Base-by-base conservation (phyloP, 805 yeast species). In the Starmerella apis region DNA sequence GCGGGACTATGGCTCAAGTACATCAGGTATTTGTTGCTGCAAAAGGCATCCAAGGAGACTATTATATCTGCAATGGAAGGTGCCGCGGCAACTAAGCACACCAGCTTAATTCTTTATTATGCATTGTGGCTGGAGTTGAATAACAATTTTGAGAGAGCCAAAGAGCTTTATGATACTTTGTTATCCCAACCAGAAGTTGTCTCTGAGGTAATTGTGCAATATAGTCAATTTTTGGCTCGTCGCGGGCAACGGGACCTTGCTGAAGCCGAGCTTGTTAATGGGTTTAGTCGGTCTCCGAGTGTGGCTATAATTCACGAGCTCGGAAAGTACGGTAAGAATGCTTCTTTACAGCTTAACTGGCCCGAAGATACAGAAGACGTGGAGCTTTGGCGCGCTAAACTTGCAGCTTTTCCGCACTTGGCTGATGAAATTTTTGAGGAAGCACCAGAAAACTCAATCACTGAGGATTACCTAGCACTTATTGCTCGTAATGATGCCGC, bases 1-100 rank as follows among this genome's bases (percentile, higher is more conserved):
- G 78, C 77, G 28, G 68, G 68, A 14, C 62, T 86, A 18, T 90
- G 97, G 97, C 59, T 78, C 16, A 73, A 73, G 48, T 88, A 83
- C 61, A 51, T 77, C 7, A 65, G 74, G 2, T 86, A 80, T 74
- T 59, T 77, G 23, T 64, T 74, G 20, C 58, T 53, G 47, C 58
- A 60, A 2, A 60, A 59, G 4, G 33, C 39, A 11, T 4, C n/a
- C 14, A 20, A n/a, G 22, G 28, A 9, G 14, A 45, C 33, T 3
- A 22, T 37, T 3, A 20, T 36, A 55, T 20, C 52, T 61, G 4
- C 69, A 65, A 4, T 49, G 56, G 13, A 63, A 60, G 14, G 51
- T 61, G 20, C 56, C 55, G 9, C 57, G 51, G 22, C 41, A 59
- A 13, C 58, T 67, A 24, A 25, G 7, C 19, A 45, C 2, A 31